These are phyloP conservation scores for Aspergillus flavus DNA, from an alignment of 2,329 filamentous ascomycete genomes.

Conservation along the genomic window DNA sequence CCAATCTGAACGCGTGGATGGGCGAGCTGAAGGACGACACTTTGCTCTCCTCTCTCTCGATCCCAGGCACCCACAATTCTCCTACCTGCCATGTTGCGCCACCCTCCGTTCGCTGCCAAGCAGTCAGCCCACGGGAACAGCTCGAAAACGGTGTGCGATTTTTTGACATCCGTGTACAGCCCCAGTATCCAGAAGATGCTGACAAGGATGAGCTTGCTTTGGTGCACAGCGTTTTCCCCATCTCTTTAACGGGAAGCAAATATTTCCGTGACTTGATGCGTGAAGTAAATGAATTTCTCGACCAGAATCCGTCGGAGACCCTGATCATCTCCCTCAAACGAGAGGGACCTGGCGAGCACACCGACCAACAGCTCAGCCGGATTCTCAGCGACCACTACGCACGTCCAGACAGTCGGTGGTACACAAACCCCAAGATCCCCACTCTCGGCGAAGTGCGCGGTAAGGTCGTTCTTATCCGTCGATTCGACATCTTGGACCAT, in stretches of 20 bases:
- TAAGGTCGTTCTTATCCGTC: slow-evolving; percentile 79
- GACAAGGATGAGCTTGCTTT: slow-evolving; percentile 72
- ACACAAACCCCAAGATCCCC: slow-evolving; percentile 74
- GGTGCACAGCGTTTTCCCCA: slow-evolving; percentile 87
- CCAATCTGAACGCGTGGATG: slow-evolving; percentile 79
- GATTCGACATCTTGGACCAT: slow-evolving; percentile 67
- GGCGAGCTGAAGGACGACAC: slow-evolving; percentile 68
- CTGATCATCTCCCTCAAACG: slow-evolving; percentile 87
- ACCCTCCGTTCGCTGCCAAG: slow-evolving; percentile 91
- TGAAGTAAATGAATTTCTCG: slow-evolving; percentile 73
- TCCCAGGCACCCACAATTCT: slow-evolving; percentile 95
- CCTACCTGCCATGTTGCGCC: slow-evolving; percentile 82
- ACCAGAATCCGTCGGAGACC: slow-evolving; percentile 75
- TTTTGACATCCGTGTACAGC: slow-evolving; percentile 84
- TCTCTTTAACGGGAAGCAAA: slow-evolving; percentile 79
- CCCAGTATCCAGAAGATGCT: slow-evolving; percentile 58
- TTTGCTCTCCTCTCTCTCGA: slow-evolving; percentile 77
- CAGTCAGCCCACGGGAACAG: slow-evolving; percentile 74
- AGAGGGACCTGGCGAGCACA: slow-evolving; percentile 80
- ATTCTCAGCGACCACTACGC: slow-evolving; percentile 76
- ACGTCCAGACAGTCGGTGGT: slow-evolving; percentile 66
- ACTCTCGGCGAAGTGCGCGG: slow-evolving; percentile 77
- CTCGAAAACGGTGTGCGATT: slow-evolving; percentile 90
- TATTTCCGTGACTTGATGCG: slow-evolving; percentile 74
- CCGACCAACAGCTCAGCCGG: slow-evolving; percentile 74